Evolutionary conservation across 805 yeast species (phyloP), one percentile per base, ranked within the genome.

Genomic region (Candida wancherniae): DNA sequence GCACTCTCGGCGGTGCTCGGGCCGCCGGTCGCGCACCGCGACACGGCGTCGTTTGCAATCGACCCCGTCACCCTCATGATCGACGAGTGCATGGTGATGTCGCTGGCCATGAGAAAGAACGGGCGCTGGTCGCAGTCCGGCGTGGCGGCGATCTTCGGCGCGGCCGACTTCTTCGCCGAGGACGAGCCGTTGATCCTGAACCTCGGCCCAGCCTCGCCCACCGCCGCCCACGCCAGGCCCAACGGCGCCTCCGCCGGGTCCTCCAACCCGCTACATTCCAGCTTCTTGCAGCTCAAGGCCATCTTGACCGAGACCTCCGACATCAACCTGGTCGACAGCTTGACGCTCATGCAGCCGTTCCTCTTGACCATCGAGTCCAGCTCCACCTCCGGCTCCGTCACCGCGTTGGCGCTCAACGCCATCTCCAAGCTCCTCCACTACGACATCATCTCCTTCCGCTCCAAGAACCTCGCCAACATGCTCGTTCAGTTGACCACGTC

Each of bases 31-130:
- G 19, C 18, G 10, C 9, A 6, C 21, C 16, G 15, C 28, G 11
- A 22, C 22, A 4, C 28, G 15, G 28, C 31, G n/a, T 17, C 24
- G 5, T 36, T 44, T 31, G 58, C 90, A 6, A 69, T 84, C 30
- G 88, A 84, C 55, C 84, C 94, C 9, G 71, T 81, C 34, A 82
- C 94, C 2, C 75, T 90, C 45, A 82, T 86, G 43, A 78, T 86
- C 39, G 83, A 84, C 51, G 97, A 92, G 62, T 86, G 96, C 55
- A 82, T 85, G 50, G 71, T 80, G 35, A 73, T 92, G 31, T 76
- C 90, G 12, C 80, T 94, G 12, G 87, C 92, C 14, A 86, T 92
- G 94, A 70, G 97, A 33, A 87, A 86, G 51, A 53, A 55, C 50
- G 48, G 48, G 28, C 71, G 84, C 41, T 75, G 87, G 51, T 76